Base-by-base conservation (phyloP, 371 early-diverging fungal species). In the Nematocida sp. region DNA sequence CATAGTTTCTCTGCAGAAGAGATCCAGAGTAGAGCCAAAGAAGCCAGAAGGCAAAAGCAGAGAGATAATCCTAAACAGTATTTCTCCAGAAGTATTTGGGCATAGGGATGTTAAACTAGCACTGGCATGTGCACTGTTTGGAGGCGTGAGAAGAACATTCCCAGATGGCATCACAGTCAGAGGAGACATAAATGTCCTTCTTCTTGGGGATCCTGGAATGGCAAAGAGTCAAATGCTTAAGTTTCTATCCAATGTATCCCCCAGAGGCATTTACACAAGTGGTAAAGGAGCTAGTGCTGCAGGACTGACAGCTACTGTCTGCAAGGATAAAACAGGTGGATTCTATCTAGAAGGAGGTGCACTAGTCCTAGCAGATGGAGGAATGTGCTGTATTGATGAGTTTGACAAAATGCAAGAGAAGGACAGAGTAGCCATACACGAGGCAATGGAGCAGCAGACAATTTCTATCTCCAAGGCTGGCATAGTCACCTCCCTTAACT, bases 381-480 rank as follows among this genome's bases (percentile, higher is more conserved):
- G 99, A 64, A 91, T 97, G 31, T 96, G 96, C 45, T 96, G 96
- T 85, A 99, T 96, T 82, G 97, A 97, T 86, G 99, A 99, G 85
- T 97, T 99, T 85, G 99, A 99, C 85, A 97, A 99, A 85, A 97
- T 97, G 98, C 86, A 94, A 77, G 95, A 96, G 58, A 93, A 93
- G 81, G 99, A 99, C 83, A 87, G 96, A 65, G 97, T 97, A 0
- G 96, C 96, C 23, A 99, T 99, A 79, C 99, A 99, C 85, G 99
- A 99, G 86, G 99, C 99, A 21, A 99, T 99, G 99, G 98, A 99
- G 85, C 99, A 99, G 85, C 97, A 97, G 82, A 99, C 98, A 1
- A 96, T 99, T 64, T 93, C 93, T 7, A 97, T 99, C 77, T 95
- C 98, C 55, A 99, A 99, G 84, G 99, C 99, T 23, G 99, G 98